Evolutionary conservation across 2,329 filamentous ascomycete genomes (phyloP).

Genomic region (Allantophomopsis lycopodina): DNA sequence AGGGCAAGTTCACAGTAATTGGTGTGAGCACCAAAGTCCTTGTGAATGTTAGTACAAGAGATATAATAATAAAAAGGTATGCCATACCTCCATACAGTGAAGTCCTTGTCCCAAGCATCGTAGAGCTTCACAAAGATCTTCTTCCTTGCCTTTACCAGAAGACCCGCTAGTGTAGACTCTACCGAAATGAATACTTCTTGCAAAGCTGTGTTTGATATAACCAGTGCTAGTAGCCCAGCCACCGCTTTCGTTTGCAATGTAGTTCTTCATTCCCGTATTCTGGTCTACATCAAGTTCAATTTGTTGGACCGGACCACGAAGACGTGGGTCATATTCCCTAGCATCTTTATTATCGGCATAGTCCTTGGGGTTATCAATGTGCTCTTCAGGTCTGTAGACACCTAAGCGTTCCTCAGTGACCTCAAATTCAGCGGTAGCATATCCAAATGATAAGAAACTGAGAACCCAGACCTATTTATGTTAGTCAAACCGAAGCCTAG

Average conservation of each 20-base stretch:
- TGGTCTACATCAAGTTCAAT: slow-evolving; percentile 61
- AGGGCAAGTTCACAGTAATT: slow-evolving; percentile 73
- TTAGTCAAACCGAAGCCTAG: no score
- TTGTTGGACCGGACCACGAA: slow-evolving; percentile 65
- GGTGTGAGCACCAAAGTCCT: slow-evolving; percentile 65
- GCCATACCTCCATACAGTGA: slow-evolving; percentile 59
- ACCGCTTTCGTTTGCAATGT: slow-evolving; percentile 83
- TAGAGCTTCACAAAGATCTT: slow-evolving; percentile 68
- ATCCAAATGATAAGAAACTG: slow-evolving; percentile 70
- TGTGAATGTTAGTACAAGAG: slow-evolving; percentile 7
- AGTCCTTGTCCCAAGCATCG: slow-evolving; percentile 64
- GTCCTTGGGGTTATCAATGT: slow-evolving; percentile 67
- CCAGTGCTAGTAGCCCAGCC: slow-evolving; percentile 83
- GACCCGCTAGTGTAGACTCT: slow-evolving; percentile 59
- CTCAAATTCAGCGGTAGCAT: slow-evolving; percentile 77
- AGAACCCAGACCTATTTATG: slow-evolving; percentile 53
- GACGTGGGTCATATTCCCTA: slow-evolving; percentile 63
- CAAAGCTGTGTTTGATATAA: slow-evolving; percentile 66
- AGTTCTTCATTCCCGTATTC: slow-evolving; percentile 95
- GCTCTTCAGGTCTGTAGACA: slow-evolving; percentile 65
- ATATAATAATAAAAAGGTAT: neutral
- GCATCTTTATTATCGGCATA: slow-evolving; percentile 84
- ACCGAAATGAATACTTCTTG: slow-evolving; percentile 64
- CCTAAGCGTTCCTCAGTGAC: slow-evolving; percentile 70
- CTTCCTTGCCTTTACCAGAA: slow-evolving; percentile 47